These are phyloP conservation scores for Sporothrix inflata DNA, from an alignment of 2,329 filamentous ascomycete genomes.

Conservation along the genomic window DNA sequence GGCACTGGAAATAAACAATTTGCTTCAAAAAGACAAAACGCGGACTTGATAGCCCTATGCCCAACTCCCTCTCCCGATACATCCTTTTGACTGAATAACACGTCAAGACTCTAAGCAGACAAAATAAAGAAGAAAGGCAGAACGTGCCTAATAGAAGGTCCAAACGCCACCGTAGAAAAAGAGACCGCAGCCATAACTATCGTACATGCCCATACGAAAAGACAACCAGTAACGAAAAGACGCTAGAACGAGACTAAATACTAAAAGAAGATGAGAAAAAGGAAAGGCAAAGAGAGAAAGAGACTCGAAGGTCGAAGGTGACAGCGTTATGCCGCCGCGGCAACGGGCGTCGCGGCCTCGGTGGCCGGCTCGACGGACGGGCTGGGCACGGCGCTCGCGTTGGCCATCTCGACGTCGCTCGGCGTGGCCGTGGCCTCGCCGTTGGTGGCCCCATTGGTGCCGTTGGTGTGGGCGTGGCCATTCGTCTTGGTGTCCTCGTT, in stretches of 20 bases:
- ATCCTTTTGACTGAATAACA: neutral
- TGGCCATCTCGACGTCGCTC: conserved; percentile 58
- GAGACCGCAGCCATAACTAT: conserved; percentile 11
- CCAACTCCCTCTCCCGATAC: neutral
- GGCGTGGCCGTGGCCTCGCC: conserved; percentile 34
- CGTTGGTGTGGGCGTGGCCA: neutral
- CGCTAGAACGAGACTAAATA: neutral
- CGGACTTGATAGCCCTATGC: neutral
- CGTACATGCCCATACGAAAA: conserved; percentile 9
- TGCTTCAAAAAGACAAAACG: neutral
- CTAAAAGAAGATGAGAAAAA: neutral
- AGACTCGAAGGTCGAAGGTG: neutral
- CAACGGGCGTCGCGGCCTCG: conserved; percentile 27
- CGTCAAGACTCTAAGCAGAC: neutral
- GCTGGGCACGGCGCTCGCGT: conserved; percentile 54
- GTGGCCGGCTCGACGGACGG: conserved; percentile 41
- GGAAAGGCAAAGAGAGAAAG: neutral
- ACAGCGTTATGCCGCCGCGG: neutral
- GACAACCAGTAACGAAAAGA: neutral
- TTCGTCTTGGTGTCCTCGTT: conserved; percentile 55
- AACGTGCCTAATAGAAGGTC: neutral
- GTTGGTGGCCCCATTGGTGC: neutral
- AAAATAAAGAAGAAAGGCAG: neutral
- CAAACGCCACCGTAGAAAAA: neutral
- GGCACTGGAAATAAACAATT: neutral